Percentiles rank a stretch among this genome's conserved stretches.
These are phyloP conservation scores for Penicillium sp. DNA, from an alignment of 2,329 filamentous ascomycete genomes.

Conservation along the genomic window DNA sequence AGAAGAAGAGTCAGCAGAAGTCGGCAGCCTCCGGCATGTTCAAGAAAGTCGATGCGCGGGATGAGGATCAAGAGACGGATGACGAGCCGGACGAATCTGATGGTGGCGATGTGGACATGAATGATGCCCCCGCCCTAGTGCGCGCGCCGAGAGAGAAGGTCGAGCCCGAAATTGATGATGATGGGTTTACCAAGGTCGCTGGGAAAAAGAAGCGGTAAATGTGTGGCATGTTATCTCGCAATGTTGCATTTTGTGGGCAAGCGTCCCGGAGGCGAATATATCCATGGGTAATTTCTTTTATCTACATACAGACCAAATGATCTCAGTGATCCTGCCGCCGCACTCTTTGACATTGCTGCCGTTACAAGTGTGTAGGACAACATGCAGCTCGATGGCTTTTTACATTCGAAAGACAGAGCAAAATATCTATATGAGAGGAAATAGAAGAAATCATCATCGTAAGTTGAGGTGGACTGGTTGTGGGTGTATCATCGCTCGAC, in stretches of 20 bases:
- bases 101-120: slow-evolving; percentile 62
- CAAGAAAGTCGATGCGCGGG: slow-evolving; percentile 37
- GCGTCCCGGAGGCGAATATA: background rate
- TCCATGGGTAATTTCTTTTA: too few species aligned
- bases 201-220: slow-evolving; percentile 60
- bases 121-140: slow-evolving; percentile 64
- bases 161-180: slow-evolving; percentile 72
- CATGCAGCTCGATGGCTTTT: slow-evolving; percentile 21
- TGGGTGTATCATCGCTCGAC: slow-evolving; percentile 24
- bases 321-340: too few species aligned
- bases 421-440: slow-evolving; percentile 26
- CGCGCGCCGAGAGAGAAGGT: slow-evolving; percentile 59
- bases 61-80: slow-evolving; percentile 58
- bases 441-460: slow-evolving; percentile 36
- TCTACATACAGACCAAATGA: slow-evolving; percentile 13
- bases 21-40: slow-evolving; percentile 36
- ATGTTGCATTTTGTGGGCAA: slow-evolving; percentile 1
- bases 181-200: slow-evolving; percentile 74
- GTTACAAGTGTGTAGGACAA: background rate
- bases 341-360: too few species aligned
- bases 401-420: slow-evolving; percentile 15
- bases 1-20: slow-evolving; percentile 39
- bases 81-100: slow-evolving; percentile 54
- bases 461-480: slow-evolving; percentile 26
- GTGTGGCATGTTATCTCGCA: slow-evolving; percentile 1